phyloP scores from a whole-genome alignment of 2,329 filamentous ascomycete genomes.

The Phaeosphaeriaceae sp. region DNA sequence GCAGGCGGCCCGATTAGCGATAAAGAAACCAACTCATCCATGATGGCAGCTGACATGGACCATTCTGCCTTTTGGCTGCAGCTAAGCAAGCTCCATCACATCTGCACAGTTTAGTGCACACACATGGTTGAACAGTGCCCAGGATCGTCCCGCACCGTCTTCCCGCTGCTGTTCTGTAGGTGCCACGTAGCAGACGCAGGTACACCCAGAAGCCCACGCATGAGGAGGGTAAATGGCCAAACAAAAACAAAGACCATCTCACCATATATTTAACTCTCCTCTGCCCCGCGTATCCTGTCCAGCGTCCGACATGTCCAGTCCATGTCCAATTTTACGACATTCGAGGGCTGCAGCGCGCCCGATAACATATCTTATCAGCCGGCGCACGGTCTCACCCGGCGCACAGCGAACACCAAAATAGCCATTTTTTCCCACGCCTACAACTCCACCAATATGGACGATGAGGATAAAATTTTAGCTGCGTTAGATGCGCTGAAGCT shows the following conservation, averaged over 20 bases:
- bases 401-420: too few relatives aligned
- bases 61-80: conserved; percentile 27
- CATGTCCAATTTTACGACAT: conserved; percentile 24
- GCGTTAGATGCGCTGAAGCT: too few relatives aligned
- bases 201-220: conserved; percentile 36
- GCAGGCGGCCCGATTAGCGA: conserved; percentile 28
- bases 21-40: conserved; percentile 20
- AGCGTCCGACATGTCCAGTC: conserved; percentile 26
- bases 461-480: too few relatives aligned
- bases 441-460: too few relatives aligned
- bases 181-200: conserved; percentile 48
- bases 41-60: conserved; percentile 15
- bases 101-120: conserved; percentile 24
- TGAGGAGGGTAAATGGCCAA: conserved; percentile 31
- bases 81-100: conserved; percentile 37
- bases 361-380: too few relatives aligned
- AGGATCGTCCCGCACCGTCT: conserved; percentile 46
- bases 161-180: conserved; percentile 42
- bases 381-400: too few relatives aligned
- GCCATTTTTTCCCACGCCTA: too few relatives aligned
- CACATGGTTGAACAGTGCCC: conserved; percentile 34
- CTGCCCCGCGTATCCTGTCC: conserved; percentile 17
- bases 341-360: conserved; percentile 33
- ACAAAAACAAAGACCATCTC: conserved; percentile 19
- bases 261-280: conserved; percentile 31